phyloP scores from a whole-genome alignment of 2,329 filamentous ascomycete species.

The Hypoxylon sp. region DNA sequence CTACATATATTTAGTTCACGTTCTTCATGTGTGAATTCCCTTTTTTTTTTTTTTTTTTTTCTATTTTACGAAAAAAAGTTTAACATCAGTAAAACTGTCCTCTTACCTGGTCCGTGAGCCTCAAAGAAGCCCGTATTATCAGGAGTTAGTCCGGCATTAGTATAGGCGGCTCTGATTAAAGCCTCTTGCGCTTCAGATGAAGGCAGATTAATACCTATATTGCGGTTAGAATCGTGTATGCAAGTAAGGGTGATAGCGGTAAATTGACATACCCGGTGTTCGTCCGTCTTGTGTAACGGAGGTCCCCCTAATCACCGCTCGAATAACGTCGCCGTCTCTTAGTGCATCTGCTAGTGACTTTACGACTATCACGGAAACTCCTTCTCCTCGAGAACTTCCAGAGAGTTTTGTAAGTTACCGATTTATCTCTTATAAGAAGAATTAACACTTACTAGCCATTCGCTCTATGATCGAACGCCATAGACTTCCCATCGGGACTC shows the following conservation, averaged over 20 bases:
- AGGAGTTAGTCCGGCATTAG: conserved; percentile 46
- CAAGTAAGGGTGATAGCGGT: background rate
- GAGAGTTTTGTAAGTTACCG: conserved; percentile 55
- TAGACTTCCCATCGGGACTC: conserved; percentile 46
- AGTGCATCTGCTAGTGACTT: conserved; percentile 62
- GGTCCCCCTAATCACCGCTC: conserved; percentile 55
- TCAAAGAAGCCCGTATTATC: conserved; percentile 53
- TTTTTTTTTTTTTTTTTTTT: too few relatives aligned
- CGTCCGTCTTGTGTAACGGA: conserved; percentile 59
- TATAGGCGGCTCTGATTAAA: conserved; percentile 53
- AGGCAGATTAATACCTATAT: conserved; percentile 52
- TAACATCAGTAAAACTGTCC: background rate
- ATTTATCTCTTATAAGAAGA: background rate
- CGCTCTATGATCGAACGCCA: conserved; percentile 48
- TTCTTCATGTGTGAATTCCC: too few relatives aligned
- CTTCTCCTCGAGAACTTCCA: conserved; percentile 60
- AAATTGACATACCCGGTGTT: conserved; percentile 47
- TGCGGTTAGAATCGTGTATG: background rate
- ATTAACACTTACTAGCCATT: conserved; percentile 43
- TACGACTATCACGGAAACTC: conserved; percentile 59
- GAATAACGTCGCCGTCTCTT: conserved; percentile 57
- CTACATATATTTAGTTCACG: too few relatives aligned
- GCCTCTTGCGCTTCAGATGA: conserved; percentile 52
- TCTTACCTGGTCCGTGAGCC: conserved; percentile 52
- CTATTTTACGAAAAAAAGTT: conserved; percentile 28